Evolutionary conservation across 768 basidiomycete species (phyloP).

Genomic region (Paxillus ammoniavirescens): DNA sequence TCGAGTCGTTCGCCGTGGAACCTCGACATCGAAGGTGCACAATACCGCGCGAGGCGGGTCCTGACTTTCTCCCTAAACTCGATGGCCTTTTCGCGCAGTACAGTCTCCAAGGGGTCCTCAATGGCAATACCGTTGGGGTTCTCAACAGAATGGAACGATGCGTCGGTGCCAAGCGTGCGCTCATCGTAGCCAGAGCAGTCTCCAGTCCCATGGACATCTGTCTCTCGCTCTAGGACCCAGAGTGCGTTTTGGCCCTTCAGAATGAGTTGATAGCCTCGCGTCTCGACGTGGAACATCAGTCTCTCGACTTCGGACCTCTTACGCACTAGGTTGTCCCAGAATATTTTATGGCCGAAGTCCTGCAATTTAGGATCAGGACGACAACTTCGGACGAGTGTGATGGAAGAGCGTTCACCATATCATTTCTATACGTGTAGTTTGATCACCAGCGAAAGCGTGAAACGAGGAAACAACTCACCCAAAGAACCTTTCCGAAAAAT

Average conservation of each 20-base stretch:
- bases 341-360: slow-evolving; percentile 41
- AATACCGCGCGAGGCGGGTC: slow-evolving; percentile 34
- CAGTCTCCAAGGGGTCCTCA: slow-evolving; percentile 34
- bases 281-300: slow-evolving; percentile 32
- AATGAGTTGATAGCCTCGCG: slow-evolving; percentile 35
- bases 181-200: slow-evolving; percentile 24
- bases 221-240: slow-evolving; percentile 34
- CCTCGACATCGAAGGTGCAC: slow-evolving; percentile 27
- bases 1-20: slow-evolving; percentile 34
- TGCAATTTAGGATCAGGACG: slow-evolving; percentile 8
- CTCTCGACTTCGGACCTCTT: slow-evolving; percentile 30
- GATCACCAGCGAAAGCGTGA: background rate
- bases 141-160: slow-evolving; percentile 11
- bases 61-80: slow-evolving; percentile 34
- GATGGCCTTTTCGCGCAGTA: slow-evolving; percentile 32
- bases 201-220: slow-evolving; percentile 10
- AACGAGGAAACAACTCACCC: slow-evolving; percentile 26
- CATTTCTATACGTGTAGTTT: slow-evolving; percentile 10
- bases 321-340: slow-evolving; percentile 34
- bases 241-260: slow-evolving; percentile 33
- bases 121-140: background rate
- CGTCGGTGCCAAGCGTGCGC: background rate
- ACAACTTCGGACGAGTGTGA: background rate
- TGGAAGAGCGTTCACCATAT: slow-evolving; percentile 17
- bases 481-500: slow-evolving; percentile 40